phyloP scores from a whole-genome alignment of 1,284 basidiomycete genomes.

The Moniliophthora roreri region DNA sequence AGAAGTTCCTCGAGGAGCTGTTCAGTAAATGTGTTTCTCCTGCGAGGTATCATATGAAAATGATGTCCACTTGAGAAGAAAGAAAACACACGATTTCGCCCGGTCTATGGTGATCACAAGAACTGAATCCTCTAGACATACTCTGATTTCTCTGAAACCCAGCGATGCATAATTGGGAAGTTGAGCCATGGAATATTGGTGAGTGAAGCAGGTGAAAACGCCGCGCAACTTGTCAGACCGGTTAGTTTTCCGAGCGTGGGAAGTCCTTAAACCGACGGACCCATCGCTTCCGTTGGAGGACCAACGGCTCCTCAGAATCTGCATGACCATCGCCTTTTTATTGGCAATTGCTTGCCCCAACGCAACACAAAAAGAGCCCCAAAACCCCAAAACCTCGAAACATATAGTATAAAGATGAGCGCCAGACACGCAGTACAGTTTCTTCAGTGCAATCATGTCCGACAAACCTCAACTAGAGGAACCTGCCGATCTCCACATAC shows the following conservation, averaged over 20 bases:
- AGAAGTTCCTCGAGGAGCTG: conserved; percentile 38
- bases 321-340: no score
- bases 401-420: no score
- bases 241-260: no score
- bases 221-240: no score
- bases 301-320: no score
- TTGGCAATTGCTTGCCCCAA: no score
- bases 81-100: conserved; percentile 40
- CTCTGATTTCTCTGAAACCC: conserved; percentile 40
- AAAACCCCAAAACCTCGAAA: no score
- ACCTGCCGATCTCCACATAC: conserved; percentile 69
- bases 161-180: conserved; percentile 38
- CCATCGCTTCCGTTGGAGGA: no score
- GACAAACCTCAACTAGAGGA: conserved; percentile 16
- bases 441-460: no score
- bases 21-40: conserved; percentile 44
- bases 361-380: no score
- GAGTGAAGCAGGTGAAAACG: background rate
- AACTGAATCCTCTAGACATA: conserved; percentile 40
- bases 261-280: no score
- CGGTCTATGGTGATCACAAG: conserved; percentile 43
- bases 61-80: background rate
- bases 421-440: no score
- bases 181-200: conserved; percentile 31
- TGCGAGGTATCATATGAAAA: conserved; percentile 17